These are phyloP conservation scores for Aquilaria malaccensis DNA, from an alignment of 345 rosid genomes.

Conservation along the genomic window DNA sequence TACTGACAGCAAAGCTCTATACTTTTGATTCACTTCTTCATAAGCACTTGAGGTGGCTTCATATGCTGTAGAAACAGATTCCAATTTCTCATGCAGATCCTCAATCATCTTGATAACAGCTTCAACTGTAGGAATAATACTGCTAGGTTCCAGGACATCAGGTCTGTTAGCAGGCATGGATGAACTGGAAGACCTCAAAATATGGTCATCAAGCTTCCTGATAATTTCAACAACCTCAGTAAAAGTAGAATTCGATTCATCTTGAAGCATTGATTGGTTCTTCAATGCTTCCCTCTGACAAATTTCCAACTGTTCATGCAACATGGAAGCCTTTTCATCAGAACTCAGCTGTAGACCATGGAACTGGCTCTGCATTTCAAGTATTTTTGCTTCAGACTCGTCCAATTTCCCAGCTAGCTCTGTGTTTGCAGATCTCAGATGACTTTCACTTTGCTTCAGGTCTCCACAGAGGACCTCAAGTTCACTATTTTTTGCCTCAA, in stretches of 20 bases:
- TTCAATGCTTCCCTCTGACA: constrained; percentile 45
- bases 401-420: constrained; percentile 39
- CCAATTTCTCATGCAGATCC: constrained; percentile 51
- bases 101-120: constrained; percentile 44
- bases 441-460: constrained; percentile 31
- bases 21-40: constrained; percentile 47
- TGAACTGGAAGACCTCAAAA: constrained; percentile 24
- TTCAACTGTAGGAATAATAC: constrained; percentile 31
- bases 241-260: constrained; percentile 37
- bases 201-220: constrained; percentile 45
- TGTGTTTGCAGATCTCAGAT: constrained; percentile 40
- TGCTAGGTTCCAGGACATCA: constrained; percentile 34
- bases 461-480: constrained; percentile 42
- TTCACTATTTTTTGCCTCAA: constrained; percentile 37
- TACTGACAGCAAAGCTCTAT: constrained; percentile 31
- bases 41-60: constrained; percentile 35
- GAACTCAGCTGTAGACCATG: constrained; percentile 40
- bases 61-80: constrained; percentile 32
- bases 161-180: constrained; percentile 18
- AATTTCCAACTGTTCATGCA: constrained; percentile 44
- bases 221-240: constrained; percentile 43
- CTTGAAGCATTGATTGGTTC: constrained; percentile 43
- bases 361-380: constrained; percentile 53
- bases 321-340: constrained; percentile 30
- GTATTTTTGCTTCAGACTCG: constrained; percentile 29